Evolutionary conservation across 805 yeast genomes (phyloP), one percentile per base, ranked within the genome.

Genomic region (Lachancea waltii): DNA sequence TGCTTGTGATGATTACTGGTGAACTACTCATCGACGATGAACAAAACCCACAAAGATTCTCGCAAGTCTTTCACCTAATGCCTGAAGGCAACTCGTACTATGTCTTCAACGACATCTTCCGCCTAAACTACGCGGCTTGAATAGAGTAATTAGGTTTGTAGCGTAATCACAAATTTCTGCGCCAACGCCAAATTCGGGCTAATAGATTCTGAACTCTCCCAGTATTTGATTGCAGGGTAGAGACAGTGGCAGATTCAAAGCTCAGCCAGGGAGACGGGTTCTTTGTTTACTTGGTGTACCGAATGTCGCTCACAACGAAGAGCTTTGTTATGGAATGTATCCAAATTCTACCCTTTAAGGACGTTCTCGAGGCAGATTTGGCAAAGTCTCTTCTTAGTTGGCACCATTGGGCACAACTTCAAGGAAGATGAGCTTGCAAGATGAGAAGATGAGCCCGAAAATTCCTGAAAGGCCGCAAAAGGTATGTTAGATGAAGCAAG

Each of bases 1-100:
- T 92, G 40, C 72, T 92, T 54, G 97, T 90, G 38, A 81, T 92
- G 92, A 97, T 92, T 53, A 92, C 98, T 39, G 98, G 98, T 47
- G 96, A 85, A 65, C 75, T 92, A 49, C 67, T 87, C 54, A 67
- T 72, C 47, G 98, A 92, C 62, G 97, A 90, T 47, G 97, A 92
- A 70, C 84, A 80, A 61, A 87, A 86, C 65, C 78, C 97, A 41
- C 97, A 90, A 67, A 81, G 95, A 68, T 92, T 89, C 69, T 85
- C 97, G 22, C 98, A 92, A 69, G 95, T 86, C 33, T 92, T 92
- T 79, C 97, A 92, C 63, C 77, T 92, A 68, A 81, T 87, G 47
- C 97, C 95, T 48, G 98, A 92, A 43, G 85, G 82, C 36, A 77
- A 74, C 59, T 82, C 94, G 22, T 92, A 89, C 73, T 92, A 79